Evolutionary conservation across 2,329 filamentous ascomycete species (phyloP).

Genomic region (Neonectria coccinea): DNA sequence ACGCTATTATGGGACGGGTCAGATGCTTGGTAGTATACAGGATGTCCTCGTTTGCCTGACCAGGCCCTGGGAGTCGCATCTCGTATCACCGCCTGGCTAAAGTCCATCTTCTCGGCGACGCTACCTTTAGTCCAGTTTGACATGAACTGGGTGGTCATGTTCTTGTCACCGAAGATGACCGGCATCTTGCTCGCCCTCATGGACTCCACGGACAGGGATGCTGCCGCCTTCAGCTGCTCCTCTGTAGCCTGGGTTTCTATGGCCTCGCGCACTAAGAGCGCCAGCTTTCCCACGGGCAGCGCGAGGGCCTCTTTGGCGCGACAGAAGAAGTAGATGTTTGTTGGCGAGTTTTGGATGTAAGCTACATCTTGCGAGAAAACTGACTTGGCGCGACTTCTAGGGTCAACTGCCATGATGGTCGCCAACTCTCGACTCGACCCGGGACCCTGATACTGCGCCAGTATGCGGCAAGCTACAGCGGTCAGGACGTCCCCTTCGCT

Average conservation of each 20-base stretch:
- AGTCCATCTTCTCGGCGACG: constrained; percentile 32
- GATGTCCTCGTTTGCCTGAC: too few species aligned
- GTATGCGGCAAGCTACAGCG: too few species aligned
- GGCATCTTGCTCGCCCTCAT: constrained; percentile 22
- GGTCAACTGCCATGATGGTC: constrained; percentile 11
- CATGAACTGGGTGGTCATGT: constrained; percentile 33
- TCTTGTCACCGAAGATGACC: constrained; percentile 19
- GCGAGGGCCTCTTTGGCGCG: background rate
- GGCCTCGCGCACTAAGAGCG: constrained; percentile 24
- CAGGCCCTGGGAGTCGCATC: too few species aligned
- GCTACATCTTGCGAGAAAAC: constrained; percentile 15
- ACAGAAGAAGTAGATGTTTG: constrained; percentile 25
- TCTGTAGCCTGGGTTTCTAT: constrained; percentile 35
- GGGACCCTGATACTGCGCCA: too few species aligned
- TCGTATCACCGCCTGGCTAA: constrained; percentile 19
- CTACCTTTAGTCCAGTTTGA: constrained; percentile 36
- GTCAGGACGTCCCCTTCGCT: too few species aligned
- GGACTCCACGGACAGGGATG: constrained; percentile 21
- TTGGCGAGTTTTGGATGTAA: constrained; percentile 30
- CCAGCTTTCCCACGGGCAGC: constrained; percentile 29
- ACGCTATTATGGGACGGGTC: too few species aligned
- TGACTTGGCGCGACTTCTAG: constrained; percentile 24
- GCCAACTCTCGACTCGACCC: too few species aligned
- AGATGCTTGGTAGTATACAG: too few species aligned
- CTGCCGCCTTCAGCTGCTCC: constrained; percentile 33